Evolutionary conservation across 1,139 yeast genomes (phyloP), one percentile per base, ranked within the genome.

Genomic region (Blastobotrys illinoisensis): DNA sequence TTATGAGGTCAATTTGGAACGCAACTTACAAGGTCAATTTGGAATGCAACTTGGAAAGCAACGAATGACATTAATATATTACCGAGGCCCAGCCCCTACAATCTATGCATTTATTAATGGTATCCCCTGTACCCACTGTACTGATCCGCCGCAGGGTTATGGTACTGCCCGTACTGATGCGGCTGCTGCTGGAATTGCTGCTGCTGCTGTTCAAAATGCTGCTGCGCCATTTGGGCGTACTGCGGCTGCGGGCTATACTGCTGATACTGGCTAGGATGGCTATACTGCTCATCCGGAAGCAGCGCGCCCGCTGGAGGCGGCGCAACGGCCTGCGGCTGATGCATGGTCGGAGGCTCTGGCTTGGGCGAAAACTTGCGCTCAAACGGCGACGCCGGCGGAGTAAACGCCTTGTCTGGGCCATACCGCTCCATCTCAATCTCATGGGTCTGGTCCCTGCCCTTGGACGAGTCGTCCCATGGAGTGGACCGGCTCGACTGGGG

Each of bases 371-470:
- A 44, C 13, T 44, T 19, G 9, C 24, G 46, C 19, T 44, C 46
- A 20, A 21, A 23, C 48, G 44, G n/a, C 51, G 54, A 47, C 14
- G 51, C 36, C 16, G 28, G 14, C 46, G 50, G 40, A 11, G 40
- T 32, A n/a, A 32, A 32, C 40, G 40, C 3, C 16, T 16, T 11
- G 11, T 32, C 40, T 13, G 40, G 40, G 19, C 46, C 47, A 44
- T 48, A 52, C 13, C 51, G 60, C 44, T 56, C 56, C 61, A 59
- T 58, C 51, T 60, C 62, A 43, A 57, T 50, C 44, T 57, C 57
- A 44, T 55, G 44, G n/a, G 47, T 40, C 19, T 47, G 26, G 40
- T 52, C 54, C 20, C 47, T 32, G 18, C 57, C 54, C 46, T 55
- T 51, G 32, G 45, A 2, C 5, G 47, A 24, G 14, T 36, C 45